These are phyloP conservation scores for Metarhizium anisopliae DNA, from an alignment of 2,329 filamentous ascomycete genomes.

Conservation along the genomic window DNA sequence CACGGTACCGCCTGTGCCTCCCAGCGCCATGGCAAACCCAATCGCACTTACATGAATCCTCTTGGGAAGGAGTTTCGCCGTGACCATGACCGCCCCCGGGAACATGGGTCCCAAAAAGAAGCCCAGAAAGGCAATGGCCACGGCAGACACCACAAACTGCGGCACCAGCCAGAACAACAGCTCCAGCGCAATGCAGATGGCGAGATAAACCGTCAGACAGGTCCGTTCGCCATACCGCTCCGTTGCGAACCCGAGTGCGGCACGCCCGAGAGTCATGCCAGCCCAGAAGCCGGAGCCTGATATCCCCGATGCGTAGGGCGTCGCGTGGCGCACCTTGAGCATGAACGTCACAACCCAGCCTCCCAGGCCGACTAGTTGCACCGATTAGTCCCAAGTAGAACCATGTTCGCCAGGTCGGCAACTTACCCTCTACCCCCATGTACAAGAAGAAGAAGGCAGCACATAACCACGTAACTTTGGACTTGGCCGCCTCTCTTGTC, in stretches of 20 bases:
- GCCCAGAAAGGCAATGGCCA: constrained; percentile 59
- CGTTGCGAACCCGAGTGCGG: constrained; percentile 62
- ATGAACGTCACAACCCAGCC: constrained; percentile 79
- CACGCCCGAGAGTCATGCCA: constrained; percentile 61
- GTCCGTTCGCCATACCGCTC: constrained; percentile 56
- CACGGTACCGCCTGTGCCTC: constrained; percentile 57
- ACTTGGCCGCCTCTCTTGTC: constrained; percentile 29
- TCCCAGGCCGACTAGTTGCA: constrained; percentile 47
- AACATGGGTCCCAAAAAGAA: constrained; percentile 71
- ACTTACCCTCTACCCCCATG: constrained; percentile 56
- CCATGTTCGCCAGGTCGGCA: not conserved
- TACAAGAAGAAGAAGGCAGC: constrained; percentile 64
- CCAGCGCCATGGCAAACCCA: constrained; percentile 66
- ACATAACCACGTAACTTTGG: constrained; percentile 54
- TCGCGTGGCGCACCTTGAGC: constrained; percentile 58
- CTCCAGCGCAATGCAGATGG: constrained; percentile 49
- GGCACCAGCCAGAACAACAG: constrained; percentile 50
- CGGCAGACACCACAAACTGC: constrained; percentile 46
- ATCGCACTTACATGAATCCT: constrained; percentile 64
- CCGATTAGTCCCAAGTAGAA: not conserved
- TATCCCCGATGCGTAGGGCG: constrained; percentile 60
- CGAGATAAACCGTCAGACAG: constrained; percentile 51
- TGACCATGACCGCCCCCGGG: constrained; percentile 60
- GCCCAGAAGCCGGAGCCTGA: constrained; percentile 70
- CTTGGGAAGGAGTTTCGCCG: constrained; percentile 60